Base-by-base conservation (phyloP, 2,329 filamentous ascomycete genomes). In the Leptodontidium sp. region DNA sequence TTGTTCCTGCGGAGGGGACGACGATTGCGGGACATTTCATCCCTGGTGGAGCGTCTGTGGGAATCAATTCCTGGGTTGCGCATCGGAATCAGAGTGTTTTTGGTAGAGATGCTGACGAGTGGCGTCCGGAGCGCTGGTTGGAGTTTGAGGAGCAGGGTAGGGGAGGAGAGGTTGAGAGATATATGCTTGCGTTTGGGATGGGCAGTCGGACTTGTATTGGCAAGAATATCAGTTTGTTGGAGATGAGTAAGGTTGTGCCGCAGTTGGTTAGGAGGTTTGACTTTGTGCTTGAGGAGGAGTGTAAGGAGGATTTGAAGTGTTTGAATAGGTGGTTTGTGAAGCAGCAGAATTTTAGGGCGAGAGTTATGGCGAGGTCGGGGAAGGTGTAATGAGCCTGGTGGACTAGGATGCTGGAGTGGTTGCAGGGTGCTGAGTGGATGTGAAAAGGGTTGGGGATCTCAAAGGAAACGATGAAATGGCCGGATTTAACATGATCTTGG, bases 41-140 rank as follows among this genome's bases (percentile, higher is more conserved):
- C 0, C 79, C 81, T 0, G 78, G 75, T 11, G 32, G 82, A 0
- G 78, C 80, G 0, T 76, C 78, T 0, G 74, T 79, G 4, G 75
- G 76, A 0, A 77, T 78, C 21, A 78, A 77, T 63, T 70, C 75
- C 8, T 77, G 73, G 74, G 77, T 77, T 17, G 72, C 75, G 0
- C 77, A 79, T 68, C 80, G 81, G 0, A 80, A 84, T 4, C 78
- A 80, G 0, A 80, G 84, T 58, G 73, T 86, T 11, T 87, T 83
- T 65, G 85, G 85, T 2, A 61, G 76, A 1, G 84, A 86, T 68
- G 84, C 84, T 2, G 81, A 84, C 49, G 67, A 70, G 0, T 87
- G 84, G 75, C 75, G 83, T 3, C 85, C 85, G 0, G 84, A 86
- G 72, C 75, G 85, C 17, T 87, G 85, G 85, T 74, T 85, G 1